Conservation (phyloP, 2,329 filamentous ascomycete species). For the Alternaria triticimaculans region DNA sequence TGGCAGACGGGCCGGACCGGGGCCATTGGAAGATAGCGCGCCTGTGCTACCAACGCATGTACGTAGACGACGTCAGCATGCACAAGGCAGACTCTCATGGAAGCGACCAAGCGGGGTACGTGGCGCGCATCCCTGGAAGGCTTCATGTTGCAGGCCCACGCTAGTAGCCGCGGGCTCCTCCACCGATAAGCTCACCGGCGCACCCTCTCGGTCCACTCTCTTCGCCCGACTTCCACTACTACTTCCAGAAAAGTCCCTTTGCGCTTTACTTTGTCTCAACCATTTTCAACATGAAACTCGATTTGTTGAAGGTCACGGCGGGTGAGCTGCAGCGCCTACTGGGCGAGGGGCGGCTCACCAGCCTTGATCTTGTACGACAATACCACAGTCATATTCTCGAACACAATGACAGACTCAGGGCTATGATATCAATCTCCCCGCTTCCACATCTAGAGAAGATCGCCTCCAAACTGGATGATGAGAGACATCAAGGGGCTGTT, state of each 20-base stretch:
- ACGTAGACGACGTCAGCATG: too few species aligned
- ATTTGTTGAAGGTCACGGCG: neutral
- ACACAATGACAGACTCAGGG: neutral
- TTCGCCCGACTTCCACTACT: too few species aligned
- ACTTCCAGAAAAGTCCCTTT: rapidly evolving
- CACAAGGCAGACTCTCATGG: too few species aligned
- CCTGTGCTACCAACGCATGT: too few species aligned
- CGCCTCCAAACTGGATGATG: neutral
- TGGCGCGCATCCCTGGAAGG: too few species aligned
- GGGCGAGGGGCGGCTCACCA: rapidly evolving
- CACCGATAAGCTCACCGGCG: neutral
- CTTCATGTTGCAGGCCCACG: too few species aligned
- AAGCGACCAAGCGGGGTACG: too few species aligned
- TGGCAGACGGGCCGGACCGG: too few species aligned
- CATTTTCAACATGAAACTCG: neutral
- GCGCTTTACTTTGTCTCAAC: rapidly evolving
- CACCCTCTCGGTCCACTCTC: too few species aligned
- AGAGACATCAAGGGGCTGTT: neutral
- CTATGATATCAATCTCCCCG: neutral
- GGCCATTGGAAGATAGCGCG: too few species aligned
- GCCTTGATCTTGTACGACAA: neutral
- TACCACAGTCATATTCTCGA: neutral
- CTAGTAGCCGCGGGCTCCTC: too few species aligned
- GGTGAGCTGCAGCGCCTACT: neutral
- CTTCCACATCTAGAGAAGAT: neutral